Evolutionary conservation across 2,329 filamentous ascomycete genomes (phyloP).

Genomic region (Nothophaeocryptopus gaeumannii): DNA sequence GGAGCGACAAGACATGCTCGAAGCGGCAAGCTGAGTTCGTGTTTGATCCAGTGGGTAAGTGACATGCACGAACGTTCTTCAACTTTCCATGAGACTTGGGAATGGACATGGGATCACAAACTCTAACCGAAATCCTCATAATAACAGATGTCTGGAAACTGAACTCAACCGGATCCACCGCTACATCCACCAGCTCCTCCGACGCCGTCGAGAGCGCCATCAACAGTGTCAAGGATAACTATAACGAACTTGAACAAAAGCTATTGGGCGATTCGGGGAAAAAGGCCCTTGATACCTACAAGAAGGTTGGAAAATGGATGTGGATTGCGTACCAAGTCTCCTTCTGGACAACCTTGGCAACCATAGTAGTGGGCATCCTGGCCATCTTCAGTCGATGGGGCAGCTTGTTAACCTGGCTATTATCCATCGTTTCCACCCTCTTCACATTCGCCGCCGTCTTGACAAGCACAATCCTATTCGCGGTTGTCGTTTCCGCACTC

Average conservation of each 20-base stretch:
- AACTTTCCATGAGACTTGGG: too few species aligned
- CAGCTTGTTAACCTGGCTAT: slow-evolving; percentile 76
- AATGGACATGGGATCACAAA: too few species aligned
- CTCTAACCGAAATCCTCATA: too few species aligned
- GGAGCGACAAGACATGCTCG: slow-evolving; percentile 61
- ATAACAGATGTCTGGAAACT: slow-evolving; percentile 58
- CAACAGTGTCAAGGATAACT: slow-evolving; percentile 54
- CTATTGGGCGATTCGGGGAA: slow-evolving; percentile 64
- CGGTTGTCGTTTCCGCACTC: slow-evolving; percentile 66
- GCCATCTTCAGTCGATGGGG: slow-evolving; percentile 79
- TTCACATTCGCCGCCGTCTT: slow-evolving; percentile 65
- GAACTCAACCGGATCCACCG: slow-evolving; percentile 47
- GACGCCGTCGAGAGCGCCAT: slow-evolving; percentile 34
- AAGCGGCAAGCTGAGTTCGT: slow-evolving; percentile 73
- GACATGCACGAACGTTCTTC: too few species aligned
- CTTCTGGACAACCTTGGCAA: slow-evolving; percentile 64
- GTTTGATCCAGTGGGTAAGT: slow-evolving; percentile 56
- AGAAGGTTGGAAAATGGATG: slow-evolving; percentile 67
- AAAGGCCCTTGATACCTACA: slow-evolving; percentile 69
- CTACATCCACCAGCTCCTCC: slow-evolving; percentile 17
- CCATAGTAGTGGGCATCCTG: slow-evolving; percentile 75
- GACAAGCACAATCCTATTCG: slow-evolving; percentile 72
- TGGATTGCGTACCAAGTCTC: slow-evolving; percentile 75
- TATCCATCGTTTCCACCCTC: slow-evolving; percentile 58
- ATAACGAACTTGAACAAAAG: slow-evolving; percentile 29